Percentiles rank a stretch among this genome's conserved stretches.
Conservation (phyloP, 345 rosid species). For the Bruguiera parviflora region DNA sequence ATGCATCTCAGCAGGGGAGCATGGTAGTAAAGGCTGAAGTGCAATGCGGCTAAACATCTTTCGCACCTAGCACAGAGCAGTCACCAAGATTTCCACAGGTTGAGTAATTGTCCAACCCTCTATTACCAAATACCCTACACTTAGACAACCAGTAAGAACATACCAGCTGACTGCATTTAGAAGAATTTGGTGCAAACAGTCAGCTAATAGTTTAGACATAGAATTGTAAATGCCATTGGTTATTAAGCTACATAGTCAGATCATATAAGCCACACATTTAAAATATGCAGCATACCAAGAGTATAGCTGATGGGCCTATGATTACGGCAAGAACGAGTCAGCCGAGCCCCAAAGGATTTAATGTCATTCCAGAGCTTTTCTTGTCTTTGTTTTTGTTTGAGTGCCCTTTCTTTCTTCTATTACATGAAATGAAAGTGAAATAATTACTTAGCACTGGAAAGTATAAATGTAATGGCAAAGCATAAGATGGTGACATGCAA, state of each 20-base stretch:
- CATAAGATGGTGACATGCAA: not conserved
- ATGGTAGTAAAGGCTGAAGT: too few species aligned
- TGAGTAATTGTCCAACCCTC: too few species aligned
- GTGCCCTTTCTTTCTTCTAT: conserved; percentile 69
- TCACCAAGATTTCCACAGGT: too few species aligned
- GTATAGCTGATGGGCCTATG: conserved; percentile 59
- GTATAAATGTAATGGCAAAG: conserved; percentile 3
- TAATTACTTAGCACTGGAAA: conserved; percentile 1
- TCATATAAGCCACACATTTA: conserved; percentile 8
- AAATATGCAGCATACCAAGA: conserved; percentile 47
- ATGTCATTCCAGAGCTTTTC: conserved; percentile 44
- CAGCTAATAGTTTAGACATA: not conserved
- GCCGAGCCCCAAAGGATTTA: conserved; percentile 31
- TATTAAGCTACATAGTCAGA: not conserved
- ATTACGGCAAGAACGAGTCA: conserved; percentile 63
- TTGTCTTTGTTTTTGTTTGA: conserved; percentile 51
- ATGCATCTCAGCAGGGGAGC: too few species aligned
- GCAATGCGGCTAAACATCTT: too few species aligned
- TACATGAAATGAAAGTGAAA: conserved; percentile 12
- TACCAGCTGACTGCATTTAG: too few species aligned
- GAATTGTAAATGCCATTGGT: not conserved
- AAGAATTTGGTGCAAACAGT: too few species aligned
- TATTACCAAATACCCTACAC: too few species aligned
- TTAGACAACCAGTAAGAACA: too few species aligned
- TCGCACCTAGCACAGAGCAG: too few species aligned